Evolutionary conservation across 2,329 filamentous ascomycete genomes (phyloP).

Genomic region (Colletotrichum lindemuthianum): DNA sequence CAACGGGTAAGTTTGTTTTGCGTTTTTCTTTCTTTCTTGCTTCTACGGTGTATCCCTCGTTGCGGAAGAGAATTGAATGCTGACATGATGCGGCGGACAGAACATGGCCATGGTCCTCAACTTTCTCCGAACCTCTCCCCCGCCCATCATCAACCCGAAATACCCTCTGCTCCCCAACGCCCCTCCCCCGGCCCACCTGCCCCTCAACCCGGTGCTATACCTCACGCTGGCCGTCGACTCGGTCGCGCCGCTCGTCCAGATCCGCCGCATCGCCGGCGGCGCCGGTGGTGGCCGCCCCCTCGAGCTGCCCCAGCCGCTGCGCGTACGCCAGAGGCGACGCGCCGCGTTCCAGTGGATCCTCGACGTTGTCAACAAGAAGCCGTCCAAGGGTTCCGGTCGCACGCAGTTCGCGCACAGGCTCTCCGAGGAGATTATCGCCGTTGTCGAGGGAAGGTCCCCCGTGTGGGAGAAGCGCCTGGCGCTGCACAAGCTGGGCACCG

Average conservation of each 20-base stretch:
- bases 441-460: conserved; percentile 84
- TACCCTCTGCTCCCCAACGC: conserved; percentile 79
- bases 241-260: conserved; percentile 86
- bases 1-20: conserved; percentile 73
- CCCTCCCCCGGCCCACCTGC: conserved; percentile 81
- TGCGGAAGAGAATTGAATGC: neutral
- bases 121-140: conserved; percentile 83
- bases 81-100: conserved; percentile 54
- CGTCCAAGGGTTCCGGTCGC: conserved; percentile 75
- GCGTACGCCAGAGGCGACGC: conserved; percentile 78
- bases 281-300: conserved; percentile 88
- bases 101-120: conserved; percentile 87
- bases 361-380: conserved; percentile 81
- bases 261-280: conserved; percentile 78
- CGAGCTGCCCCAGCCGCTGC: conserved; percentile 83
- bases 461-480: conserved; percentile 85
- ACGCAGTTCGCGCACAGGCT: conserved; percentile 80
- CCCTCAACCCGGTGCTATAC: conserved; percentile 89
- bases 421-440: conserved; percentile 85
- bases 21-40: too few species aligned
- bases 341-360: conserved; percentile 90
- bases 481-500: conserved; percentile 84
- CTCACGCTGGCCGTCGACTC: conserved; percentile 92
- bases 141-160: conserved; percentile 78
- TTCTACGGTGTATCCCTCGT: too few species aligned